These are phyloP conservation scores for Chalciporus pseudorubinellus DNA, from an alignment of 768 basidiomycete genomes.

Conservation along the genomic window DNA sequence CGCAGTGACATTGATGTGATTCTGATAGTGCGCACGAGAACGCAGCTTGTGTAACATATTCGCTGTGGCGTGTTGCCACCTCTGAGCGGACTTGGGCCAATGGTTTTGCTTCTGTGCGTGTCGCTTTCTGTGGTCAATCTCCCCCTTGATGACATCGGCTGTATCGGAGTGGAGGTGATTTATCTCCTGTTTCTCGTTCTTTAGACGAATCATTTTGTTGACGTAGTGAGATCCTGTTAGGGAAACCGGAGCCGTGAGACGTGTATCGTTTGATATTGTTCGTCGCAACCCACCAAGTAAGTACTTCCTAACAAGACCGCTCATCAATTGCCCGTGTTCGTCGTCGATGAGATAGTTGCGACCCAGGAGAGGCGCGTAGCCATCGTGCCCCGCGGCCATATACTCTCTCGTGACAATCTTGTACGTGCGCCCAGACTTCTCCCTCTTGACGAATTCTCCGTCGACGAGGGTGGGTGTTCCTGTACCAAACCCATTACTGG, in stretches of 20 bases:
- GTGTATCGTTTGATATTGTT: not conserved
- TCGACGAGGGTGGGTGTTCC: conserved; percentile 38
- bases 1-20: conserved; percentile 56
- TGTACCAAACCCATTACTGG: conserved; percentile 18
- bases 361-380: conserved; percentile 66
- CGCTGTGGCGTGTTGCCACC: conserved; percentile 48
- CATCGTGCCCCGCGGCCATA: conserved; percentile 82
- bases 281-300: conserved; percentile 57
- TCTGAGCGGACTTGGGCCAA: conserved; percentile 32
- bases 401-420: conserved; percentile 85
- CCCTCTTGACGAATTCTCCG: conserved; percentile 53
- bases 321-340: conserved; percentile 78
- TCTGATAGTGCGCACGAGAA: conserved; percentile 53
- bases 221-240: conserved; percentile 68
- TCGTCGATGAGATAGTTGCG: conserved; percentile 74
- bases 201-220: conserved; percentile 53
- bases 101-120: conserved; percentile 23
- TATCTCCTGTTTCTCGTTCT: conserved; percentile 24
- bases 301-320: conserved; percentile 77
- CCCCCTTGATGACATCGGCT: conserved; percentile 43
- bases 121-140: conserved; percentile 40
- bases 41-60: conserved; percentile 43
- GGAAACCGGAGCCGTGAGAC: conserved; percentile 8
- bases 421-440: conserved; percentile 58
- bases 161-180: conserved; percentile 45